Evolutionary conservation across 2,329 filamentous ascomycete genomes (phyloP), one percentile per base, ranked within the genome.

Genomic region (Botrytis medusae): DNA sequence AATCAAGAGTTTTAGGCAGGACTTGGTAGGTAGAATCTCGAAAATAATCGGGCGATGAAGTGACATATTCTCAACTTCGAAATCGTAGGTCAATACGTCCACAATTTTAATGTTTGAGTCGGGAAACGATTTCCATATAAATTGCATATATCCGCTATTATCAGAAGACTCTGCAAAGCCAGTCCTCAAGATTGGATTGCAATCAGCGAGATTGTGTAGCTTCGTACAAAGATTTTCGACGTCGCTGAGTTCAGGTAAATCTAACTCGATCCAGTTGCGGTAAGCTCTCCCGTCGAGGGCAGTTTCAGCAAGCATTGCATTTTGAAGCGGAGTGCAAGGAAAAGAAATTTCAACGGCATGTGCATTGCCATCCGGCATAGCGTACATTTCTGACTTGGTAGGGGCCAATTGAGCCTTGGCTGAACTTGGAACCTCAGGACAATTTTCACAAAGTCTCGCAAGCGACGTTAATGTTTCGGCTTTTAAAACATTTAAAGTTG

Each of bases 251-350:
- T 78, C 74, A 0, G 80, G 62, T 0, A 85, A 80, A 18, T 88
- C 84, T 1, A 97, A 80, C 77, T 92, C 87, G 18, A 96, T 84
- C 84, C 90, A 91, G 77, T 97, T 98, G 82, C 91, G 92, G 79
- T 98, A 97, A 12, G 90, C 86, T 64, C 82, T 83, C 2, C 85
- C 76, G 74, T 90, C 84, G 29, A 84, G 85, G 4, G 85, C 82
- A 0, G 93, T 95, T 82, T 97, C 93, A 0, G 88, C 85, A 25
- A 97, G 85, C 93, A 97, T 97, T 2, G 93, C 90, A 29, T 87
- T 84, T 78, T 98, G 95, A 16, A 96, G 84, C 22, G 90, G 87
- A 6, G 91, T 95, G 80, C 93, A 96, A 7, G 86, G 86, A 29
- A 87, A 78, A 7, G 89, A 81, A 9, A 75, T 77, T 5, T 86